Evolutionary conservation across 306 rosid species (phyloP).

Genomic region (Cicer pinnatifidum): DNA sequence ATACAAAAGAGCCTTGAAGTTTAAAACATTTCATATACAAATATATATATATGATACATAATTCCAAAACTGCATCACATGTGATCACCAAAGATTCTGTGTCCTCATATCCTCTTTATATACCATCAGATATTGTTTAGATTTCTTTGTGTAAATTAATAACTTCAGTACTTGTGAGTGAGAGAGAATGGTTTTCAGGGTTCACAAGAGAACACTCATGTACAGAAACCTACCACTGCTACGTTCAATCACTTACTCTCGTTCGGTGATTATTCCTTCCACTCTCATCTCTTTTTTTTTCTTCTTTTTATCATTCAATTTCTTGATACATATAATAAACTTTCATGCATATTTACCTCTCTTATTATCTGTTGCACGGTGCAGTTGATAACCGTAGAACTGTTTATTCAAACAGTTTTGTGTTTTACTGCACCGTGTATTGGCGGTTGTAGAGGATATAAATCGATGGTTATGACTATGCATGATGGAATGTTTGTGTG

Average conservation of each 20-base stretch:
- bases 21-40: conserved; percentile 36
- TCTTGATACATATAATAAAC: not conserved
- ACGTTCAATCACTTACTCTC: conserved; percentile 59
- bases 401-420: too few relatives aligned
- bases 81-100: conserved; percentile 54
- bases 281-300: conserved; percentile 38
- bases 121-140: conserved; percentile 36
- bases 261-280: conserved; percentile 54
- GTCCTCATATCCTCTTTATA: conserved; percentile 50
- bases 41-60: conserved; percentile 15
- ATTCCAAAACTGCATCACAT: conserved; percentile 58
- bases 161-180: conserved; percentile 27
- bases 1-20: conserved; percentile 43
- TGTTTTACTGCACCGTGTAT: too few relatives aligned
- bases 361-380: too few relatives aligned
- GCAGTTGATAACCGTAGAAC: too few relatives aligned
- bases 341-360: not conserved
- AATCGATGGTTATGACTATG: not conserved
- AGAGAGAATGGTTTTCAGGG: conserved; percentile 62
- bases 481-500: not conserved
- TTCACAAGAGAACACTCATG: conserved; percentile 55
- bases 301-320: not conserved
- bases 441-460: too few relatives aligned
- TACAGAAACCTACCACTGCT: conserved; percentile 61
- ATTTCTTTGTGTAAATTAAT: conserved; percentile 40